Evolutionary conservation across 2,329 filamentous ascomycete genomes (phyloP).

Genomic region (Cladobotryum protrusum): DNA sequence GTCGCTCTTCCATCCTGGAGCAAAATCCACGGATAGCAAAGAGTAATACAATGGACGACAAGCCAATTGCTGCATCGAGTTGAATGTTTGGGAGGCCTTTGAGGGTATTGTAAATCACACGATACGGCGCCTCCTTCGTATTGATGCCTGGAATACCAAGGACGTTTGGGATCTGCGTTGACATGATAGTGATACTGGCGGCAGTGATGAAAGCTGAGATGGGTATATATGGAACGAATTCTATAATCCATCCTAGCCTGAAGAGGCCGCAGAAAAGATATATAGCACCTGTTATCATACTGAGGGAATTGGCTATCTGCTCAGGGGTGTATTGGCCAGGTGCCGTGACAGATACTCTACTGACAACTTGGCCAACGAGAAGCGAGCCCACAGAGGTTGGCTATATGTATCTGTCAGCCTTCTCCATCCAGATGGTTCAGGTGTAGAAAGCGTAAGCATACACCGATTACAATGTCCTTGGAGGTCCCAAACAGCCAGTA

Average conservation of each 20-base stretch:
- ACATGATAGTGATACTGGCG: conserved; percentile 45
- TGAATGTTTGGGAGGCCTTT: conserved; percentile 36
- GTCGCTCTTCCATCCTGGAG: conserved; percentile 51
- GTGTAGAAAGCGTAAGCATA: conserved; percentile 19
- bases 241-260: conserved; percentile 44
- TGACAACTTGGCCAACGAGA: conserved; percentile 42
- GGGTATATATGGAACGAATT: conserved; percentile 45
- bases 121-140: conserved; percentile 39
- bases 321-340: conserved; percentile 31
- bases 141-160: conserved; percentile 40
- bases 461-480: conserved; percentile 77
- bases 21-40: conserved; percentile 59
- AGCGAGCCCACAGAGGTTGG: conserved; percentile 49
- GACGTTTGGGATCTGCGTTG: conserved; percentile 39
- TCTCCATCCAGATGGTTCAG: neutral
- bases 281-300: conserved; percentile 38
- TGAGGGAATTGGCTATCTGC: conserved; percentile 38
- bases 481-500: conserved; percentile 84
- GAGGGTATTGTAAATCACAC: conserved; percentile 38
- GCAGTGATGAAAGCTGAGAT: conserved; percentile 47
- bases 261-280: conserved; percentile 40
- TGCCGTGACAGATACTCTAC: conserved; percentile 28
- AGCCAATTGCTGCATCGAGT: conserved; percentile 66
- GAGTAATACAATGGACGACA: conserved; percentile 60
- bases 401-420: conserved; percentile 29